Conservation (phyloP, 208 protist genomes). For the Crithidia fasciculata region DNA sequence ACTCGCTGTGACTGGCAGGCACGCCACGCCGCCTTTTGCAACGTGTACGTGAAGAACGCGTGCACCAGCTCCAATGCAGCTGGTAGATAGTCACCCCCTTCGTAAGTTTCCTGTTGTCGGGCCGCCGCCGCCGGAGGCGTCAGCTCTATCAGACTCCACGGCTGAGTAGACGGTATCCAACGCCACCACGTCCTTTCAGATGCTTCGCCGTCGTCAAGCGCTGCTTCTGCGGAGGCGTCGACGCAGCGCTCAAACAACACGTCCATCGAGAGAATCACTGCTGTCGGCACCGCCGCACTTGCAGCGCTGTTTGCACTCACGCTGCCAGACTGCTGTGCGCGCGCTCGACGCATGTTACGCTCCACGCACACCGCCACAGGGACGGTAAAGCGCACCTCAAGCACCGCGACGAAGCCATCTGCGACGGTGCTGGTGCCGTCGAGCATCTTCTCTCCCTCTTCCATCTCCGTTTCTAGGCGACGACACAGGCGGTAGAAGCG, state of each 20-base stretch:
- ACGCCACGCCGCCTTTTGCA: slow-evolving; percentile 10
- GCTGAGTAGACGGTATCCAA: slow-evolving; percentile 33
- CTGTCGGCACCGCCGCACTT: slow-evolving; percentile 25
- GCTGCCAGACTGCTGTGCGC: too few species aligned
- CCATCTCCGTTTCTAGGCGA: slow-evolving; percentile 1
- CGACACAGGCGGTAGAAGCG: slow-evolving; percentile 72
- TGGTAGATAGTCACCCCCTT: neutral
- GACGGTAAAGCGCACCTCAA: slow-evolving; percentile 55
- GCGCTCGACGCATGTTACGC: slow-evolving; percentile 38
- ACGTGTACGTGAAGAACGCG: slow-evolving; percentile 14
- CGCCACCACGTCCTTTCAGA: slow-evolving; percentile 3
- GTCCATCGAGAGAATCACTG: slow-evolving; percentile 62
- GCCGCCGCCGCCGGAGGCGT: neutral
- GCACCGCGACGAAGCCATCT: slow-evolving; percentile 28
- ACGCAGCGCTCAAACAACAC: slow-evolving; percentile 51
- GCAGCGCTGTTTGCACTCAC: neutral
- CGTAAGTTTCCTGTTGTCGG: neutral
- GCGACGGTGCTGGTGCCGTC: too few species aligned
- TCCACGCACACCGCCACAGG: slow-evolving; percentile 51
- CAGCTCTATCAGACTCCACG: slow-evolving; percentile 33
- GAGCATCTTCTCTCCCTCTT: neutral
- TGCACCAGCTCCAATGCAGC: slow-evolving; percentile 2
- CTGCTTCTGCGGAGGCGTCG: neutral
- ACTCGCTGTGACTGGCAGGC: slow-evolving; percentile 3
- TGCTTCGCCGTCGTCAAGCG: neutral